Base-by-base conservation (phyloP, 257 asterid species). In the Vinca minor region DNA sequence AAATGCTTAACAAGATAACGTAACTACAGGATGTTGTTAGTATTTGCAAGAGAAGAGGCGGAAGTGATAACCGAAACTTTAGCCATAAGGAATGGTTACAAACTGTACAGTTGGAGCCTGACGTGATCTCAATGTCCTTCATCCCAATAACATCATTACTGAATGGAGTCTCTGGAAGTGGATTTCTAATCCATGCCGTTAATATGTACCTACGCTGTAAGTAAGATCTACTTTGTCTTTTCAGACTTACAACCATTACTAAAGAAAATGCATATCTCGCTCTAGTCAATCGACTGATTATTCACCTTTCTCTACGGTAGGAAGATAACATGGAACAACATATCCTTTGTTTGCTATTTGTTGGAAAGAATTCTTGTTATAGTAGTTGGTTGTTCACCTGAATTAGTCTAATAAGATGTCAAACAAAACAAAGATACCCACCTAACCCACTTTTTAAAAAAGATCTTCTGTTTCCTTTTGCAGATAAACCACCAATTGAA, bases 401-500 rank as follows among this genome's bases (percentile, higher is more conserved):
- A 42, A 53, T 31, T 25, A 15, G 53, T 68, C 11, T 11, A n/a
- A n/a, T n/a, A 34, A 65, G 28, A 46, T 68, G n/a, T 38, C 34
- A 18, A 63, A 42, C 34, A 50, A 17, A 17, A 29, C 8, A 31
- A 55, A 55, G 11, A 55, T 4, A 54, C 32, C 54, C 35, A 23
- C 28, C 39, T 42, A 8, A 15, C 32, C 66, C 1, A 62, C 0
- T 25, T 62, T 42, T 23, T n/a, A n/a, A n/a, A 3, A 8, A 26
- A 62, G 2, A 15, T 58, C 67, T 53, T 53, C 38, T 14, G 5
- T 7, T 29, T 69, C 62, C 62, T 46, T 58, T 57, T 78, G 80
- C 85, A 93, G 98, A 93, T 79, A 93, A 93, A 79, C 98, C 98
- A 15, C 98, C 97, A n/a, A 82, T 93, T 64, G 97, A 93, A 76